A percentile compares a stretch with the other conserved stretches of the same genome.
phyloP scores from a whole-genome alignment of 192 early-diverging fungal genomes.

The Coemansia sp. region DNA sequence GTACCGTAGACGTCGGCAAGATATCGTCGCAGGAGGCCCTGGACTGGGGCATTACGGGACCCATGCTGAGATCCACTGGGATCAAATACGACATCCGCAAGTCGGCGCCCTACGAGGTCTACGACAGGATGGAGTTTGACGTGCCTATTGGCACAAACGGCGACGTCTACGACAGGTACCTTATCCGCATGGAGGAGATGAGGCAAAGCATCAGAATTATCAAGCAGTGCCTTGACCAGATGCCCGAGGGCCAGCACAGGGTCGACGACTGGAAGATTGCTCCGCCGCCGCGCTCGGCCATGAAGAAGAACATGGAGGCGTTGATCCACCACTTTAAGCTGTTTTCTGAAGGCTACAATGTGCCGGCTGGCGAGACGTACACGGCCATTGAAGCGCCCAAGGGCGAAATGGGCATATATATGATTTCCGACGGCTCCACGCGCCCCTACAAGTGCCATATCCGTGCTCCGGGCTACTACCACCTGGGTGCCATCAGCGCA shows the following conservation, averaged over 20 bases:
- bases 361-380: conserved; percentile 97
- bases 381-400: conserved; percentile 97
- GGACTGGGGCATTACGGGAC: conserved; percentile 90
- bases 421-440: conserved; percentile 91
- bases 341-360: conserved; percentile 97
- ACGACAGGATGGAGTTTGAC: conserved; percentile 93
- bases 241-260: conserved; percentile 90
- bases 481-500: conserved; percentile 85
- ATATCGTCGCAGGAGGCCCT: conserved; percentile 87
- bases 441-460: conserved; percentile 98
- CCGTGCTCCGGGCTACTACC: conserved; percentile 92
- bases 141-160: conserved; percentile 93
- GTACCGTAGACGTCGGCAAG: conserved; percentile 83
- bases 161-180: conserved; percentile 94
- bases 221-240: conserved; percentile 92
- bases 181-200: conserved; percentile 99
- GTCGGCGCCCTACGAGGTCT: conserved; percentile 91
- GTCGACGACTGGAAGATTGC: conserved; percentile 98
- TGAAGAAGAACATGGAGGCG: conserved; percentile 99
- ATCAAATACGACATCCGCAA: conserved; percentile 95
- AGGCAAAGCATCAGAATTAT: conserved; percentile 94
- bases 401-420: conserved; percentile 96
- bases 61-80: conserved; percentile 93
- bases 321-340: conserved; percentile 99
- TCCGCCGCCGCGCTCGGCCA: conserved; percentile 85